Evolutionary conservation across 768 basidiomycete genomes (phyloP), one percentile per base, ranked within the genome.

Genomic region (Chalciporus sphaerocephalus): DNA sequence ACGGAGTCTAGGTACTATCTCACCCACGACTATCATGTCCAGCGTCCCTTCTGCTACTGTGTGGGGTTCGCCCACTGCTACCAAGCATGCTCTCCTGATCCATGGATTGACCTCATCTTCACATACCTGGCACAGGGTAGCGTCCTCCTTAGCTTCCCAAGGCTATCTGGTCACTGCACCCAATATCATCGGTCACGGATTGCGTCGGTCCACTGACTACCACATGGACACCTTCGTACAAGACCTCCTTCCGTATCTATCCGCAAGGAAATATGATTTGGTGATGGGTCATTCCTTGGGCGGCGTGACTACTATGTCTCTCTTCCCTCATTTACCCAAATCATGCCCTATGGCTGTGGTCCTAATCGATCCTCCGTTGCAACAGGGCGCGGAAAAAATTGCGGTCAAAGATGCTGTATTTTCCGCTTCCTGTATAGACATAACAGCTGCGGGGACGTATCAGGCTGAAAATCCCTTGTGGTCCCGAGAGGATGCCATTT

Each of bases 81-180:
- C 22, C 11, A 54, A 46, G 33, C 46, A 44, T 21, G 53, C 50
- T 13, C 42, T 54, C 10, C 40, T 54, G 13, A 52, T 54, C 12
- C 50, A 54, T 21, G 56, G 56, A 23, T 33, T 57, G 9, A 47
- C 46, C 13, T 23, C 38, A 17, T 47, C 52, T 22, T 57, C 56
- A 8, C 43, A 48, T 24, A 46, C 56, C 27, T 58, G 56, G 56
- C 45, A 57, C 15, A 47, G 39, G 9, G 25, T 52, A 34, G 53
- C 50, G 9, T 44, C 44, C n/a, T 32, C 44, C 23, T 39, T 56
- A 28, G 52, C 36, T 40, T 27, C 42, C 34, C 43, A 58, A 58
- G 55, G 56, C 9, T 57, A 46, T 43, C 42, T 57, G 10, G 52
- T 58, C n/a, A 51, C 44, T 15, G 56, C 56, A 4, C 56, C 56